Conservation (phyloP, 768 basidiomycete species). For the Trichaptum fuscoviolaceum region DNA sequence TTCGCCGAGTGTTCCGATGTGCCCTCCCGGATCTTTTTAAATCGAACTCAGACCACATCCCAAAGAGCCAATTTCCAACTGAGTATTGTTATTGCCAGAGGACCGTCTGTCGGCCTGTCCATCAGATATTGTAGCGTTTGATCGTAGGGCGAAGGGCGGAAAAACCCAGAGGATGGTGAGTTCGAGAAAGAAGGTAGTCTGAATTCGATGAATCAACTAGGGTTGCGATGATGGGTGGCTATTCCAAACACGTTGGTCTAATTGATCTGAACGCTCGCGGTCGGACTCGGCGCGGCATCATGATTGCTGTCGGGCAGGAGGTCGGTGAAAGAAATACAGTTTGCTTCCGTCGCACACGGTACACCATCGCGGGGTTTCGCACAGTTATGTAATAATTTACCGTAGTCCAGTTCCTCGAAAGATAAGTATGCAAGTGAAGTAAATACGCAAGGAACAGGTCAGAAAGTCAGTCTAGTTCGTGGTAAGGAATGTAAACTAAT, state of each 20-base stretch:
- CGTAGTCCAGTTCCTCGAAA: neutral
- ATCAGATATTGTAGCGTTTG: neutral
- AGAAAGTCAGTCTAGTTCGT: neutral
- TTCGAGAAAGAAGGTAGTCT: neutral
- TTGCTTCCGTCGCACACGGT: neutral
- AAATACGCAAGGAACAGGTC: neutral
- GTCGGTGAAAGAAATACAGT: neutral
- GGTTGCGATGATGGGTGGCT: neutral
- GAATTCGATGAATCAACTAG: neutral
- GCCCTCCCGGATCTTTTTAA: too few relatives aligned
- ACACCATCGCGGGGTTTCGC: neutral
- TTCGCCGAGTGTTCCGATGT: neutral
- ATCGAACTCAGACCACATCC: neutral
- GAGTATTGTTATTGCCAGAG: neutral
- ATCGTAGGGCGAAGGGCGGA: neutral
- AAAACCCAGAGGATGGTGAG: neutral
- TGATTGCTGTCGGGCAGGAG: neutral
- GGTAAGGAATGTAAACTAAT: neutral
- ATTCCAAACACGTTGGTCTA: neutral
- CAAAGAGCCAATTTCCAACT: neutral
- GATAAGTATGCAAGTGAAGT: neutral
- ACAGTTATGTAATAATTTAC: neutral
- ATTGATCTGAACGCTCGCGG: neutral
- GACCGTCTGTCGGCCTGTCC: neutral
- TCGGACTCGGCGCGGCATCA: conserved; percentile 1